These are phyloP conservation scores for Tirmania nivea DNA, from an alignment of 495 filamentous ascomycete genomes.

Conservation along the genomic window DNA sequence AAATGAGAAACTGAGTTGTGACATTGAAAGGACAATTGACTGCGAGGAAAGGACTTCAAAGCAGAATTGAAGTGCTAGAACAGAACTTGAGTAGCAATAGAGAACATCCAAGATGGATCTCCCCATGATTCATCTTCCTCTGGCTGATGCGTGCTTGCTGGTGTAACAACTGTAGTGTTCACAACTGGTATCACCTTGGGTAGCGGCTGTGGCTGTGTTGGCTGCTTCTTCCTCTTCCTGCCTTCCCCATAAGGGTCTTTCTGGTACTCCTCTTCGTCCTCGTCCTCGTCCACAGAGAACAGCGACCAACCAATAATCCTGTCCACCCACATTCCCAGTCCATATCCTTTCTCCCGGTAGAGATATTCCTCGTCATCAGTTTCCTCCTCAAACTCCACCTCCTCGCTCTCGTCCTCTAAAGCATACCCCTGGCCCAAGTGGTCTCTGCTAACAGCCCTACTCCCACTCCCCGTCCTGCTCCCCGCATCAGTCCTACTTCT, in stretches of 20 bases:
- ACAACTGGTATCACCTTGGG: too few species aligned
- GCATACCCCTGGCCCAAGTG: constrained; percentile 11
- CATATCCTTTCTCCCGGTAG: constrained; percentile 35
- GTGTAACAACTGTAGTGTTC: not conserved
- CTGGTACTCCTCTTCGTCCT: constrained; percentile 28
- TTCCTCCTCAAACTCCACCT: constrained; percentile 14
- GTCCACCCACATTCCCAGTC: constrained; percentile 57
- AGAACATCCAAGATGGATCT: constrained; percentile 68
- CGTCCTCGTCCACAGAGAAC: constrained; percentile 49
- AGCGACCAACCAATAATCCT: constrained; percentile 52
- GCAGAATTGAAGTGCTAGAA: not conserved
- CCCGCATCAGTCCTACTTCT: constrained; percentile 1
- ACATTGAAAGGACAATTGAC: too few species aligned
- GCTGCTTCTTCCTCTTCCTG: constrained; percentile 14
- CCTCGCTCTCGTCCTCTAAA: constrained; percentile 21
- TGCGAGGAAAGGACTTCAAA: too few species aligned
- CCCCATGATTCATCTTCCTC: constrained; percentile 35
- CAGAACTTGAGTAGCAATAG: constrained; percentile 50
- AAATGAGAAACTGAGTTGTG: too few species aligned
- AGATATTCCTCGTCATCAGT: constrained; percentile 30
- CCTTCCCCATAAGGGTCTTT: constrained; percentile 16
- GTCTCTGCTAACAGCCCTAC: constrained; percentile 1
- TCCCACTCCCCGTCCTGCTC: constrained; percentile 24
- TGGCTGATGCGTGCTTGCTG: constrained; percentile 6
- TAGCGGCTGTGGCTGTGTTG: not conserved